Conservation (phyloP, 768 basidiomycete genomes). For the Aureoboletus auriporus region DNA sequence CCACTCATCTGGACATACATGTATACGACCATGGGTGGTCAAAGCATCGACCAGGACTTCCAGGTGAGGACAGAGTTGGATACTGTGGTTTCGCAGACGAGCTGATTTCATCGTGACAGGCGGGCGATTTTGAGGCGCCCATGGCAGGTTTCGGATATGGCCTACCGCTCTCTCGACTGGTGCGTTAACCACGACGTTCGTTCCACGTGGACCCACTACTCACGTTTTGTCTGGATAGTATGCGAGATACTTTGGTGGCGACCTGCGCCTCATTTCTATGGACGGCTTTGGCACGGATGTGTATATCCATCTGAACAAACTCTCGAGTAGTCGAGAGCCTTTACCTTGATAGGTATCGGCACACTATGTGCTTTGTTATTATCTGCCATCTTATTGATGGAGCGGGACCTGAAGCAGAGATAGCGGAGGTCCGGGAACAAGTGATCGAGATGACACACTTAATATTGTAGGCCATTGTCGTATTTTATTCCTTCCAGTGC, state of each 20-base stretch:
- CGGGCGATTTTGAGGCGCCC: conserved; percentile 91
- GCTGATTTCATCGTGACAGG: conserved; percentile 30
- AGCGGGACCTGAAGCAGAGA: no score
- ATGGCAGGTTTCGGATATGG: conserved; percentile 99
- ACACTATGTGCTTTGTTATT: no score
- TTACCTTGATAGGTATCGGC: conserved; percentile 36
- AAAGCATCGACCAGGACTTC: conserved; percentile 73
- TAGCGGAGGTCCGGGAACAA: no score
- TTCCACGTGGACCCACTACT: background rate
- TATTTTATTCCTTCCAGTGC: no score
- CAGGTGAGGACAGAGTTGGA: conserved; percentile 18
- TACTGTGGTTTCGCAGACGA: background rate
- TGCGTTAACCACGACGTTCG: conserved; percentile 39
- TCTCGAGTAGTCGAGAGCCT: conserved; percentile 80
- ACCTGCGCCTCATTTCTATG: conserved; percentile 93
- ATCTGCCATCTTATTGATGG: no score
- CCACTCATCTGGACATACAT: conserved; percentile 99
- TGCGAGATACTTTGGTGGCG: conserved; percentile 92
- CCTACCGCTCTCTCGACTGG: conserved; percentile 87
- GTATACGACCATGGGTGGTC: conserved; percentile 81
- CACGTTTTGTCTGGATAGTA: conserved; percentile 45
- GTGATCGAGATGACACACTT: no score
- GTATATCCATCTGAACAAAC: conserved; percentile 85
- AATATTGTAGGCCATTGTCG: background rate
- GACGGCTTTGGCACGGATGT: conserved; percentile 97